These are phyloP conservation scores for Aquilaria malaccensis DNA, from an alignment of 345 rosid species.

Conservation along the genomic window DNA sequence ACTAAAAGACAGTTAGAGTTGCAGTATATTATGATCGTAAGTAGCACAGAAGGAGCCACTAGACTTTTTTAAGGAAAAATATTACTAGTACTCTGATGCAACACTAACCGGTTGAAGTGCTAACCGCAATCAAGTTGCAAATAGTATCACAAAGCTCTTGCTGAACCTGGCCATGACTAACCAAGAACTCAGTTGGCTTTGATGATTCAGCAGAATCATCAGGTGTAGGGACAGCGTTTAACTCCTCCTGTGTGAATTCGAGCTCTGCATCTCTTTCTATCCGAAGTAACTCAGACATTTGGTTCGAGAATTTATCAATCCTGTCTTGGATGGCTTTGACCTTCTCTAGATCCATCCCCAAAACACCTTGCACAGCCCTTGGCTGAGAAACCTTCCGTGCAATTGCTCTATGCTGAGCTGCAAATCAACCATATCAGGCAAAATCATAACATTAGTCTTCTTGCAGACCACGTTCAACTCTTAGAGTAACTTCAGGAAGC, in stretches of 20 bases:
- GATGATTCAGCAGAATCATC: slow-evolving; percentile 58
- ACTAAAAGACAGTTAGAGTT: not conserved
- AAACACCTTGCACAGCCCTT: slow-evolving; percentile 66
- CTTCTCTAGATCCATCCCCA: slow-evolving; percentile 75
- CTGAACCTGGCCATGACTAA: slow-evolving; percentile 85
- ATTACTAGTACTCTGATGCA: too few relatives aligned
- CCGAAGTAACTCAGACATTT: slow-evolving; percentile 78
- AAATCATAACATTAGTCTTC: slow-evolving; percentile 11
- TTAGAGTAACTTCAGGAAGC: not conserved
- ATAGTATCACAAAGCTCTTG: slow-evolving; percentile 97
- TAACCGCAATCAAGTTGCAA: slow-evolving; percentile 82
- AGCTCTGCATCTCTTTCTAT: slow-evolving; percentile 89
- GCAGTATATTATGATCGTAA: too few relatives aligned
- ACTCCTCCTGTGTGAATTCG: slow-evolving; percentile 93
- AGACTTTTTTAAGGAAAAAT: too few relatives aligned
- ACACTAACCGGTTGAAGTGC: slow-evolving; percentile 70
- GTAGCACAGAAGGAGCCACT: too few relatives aligned
- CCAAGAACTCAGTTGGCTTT: slow-evolving; percentile 89
- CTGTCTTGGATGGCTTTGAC: slow-evolving; percentile 66
- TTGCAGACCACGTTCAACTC: slow-evolving; percentile 6
- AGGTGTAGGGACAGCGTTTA: slow-evolving; percentile 80
- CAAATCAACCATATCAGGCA: slow-evolving; percentile 28
- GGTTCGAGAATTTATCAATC: slow-evolving; percentile 59
- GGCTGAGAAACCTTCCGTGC: slow-evolving; percentile 62
- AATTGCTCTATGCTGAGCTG: slow-evolving; percentile 85